Base-by-base conservation (phyloP, 768 basidiomycete genomes). In the Trametes punicea region DNA sequence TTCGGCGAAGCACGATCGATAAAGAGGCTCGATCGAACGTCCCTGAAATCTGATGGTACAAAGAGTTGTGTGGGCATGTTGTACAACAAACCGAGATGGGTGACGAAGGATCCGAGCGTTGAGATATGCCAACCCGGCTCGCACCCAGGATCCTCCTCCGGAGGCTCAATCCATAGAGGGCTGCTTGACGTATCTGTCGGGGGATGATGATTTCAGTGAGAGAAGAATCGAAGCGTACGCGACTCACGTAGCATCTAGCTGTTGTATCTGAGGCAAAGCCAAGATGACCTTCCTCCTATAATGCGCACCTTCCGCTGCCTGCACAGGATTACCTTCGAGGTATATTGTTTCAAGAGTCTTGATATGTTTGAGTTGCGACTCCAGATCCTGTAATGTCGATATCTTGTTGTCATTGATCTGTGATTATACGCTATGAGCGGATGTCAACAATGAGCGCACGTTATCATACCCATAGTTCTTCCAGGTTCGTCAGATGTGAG, bases 241-340 rank as follows among this genome's bases (percentile, higher is more conserved):
- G 34, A 84, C 93, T 60, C 66, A 98, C 88, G 90, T 98, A 38
- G 97, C 97, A 71, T 99, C 97, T 47, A 99, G 87, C 72, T 99
- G 97, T 65, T 83, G 83, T 53, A 98, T 72, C 64, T 96, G 91
- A 0, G 95, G 95, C 20, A 97, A 74, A 3, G 85, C 85, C 34
- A 98, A 73, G 69, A 90, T 92, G 51, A 98, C 79, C 74, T 97
- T 99, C 50, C 96, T 77, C 63, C 93, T 75, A 69, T 98, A 99
- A 20, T 77, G 81, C 2, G 80, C 75, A 70, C 82, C 87, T 65
- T 98, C 91, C 13, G 75, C 77, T 41, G 71, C 77, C 68, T 99
- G 94, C 61, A 93, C 89, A 2, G 97, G 97, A 67, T 99, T 99
- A 4, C 83, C 87, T 73, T 99, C 97, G 23, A 99, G 82, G 69